Evolutionary conservation across 75 land plant species (phyloP).

Genomic region (Larix kaempferi): DNA sequence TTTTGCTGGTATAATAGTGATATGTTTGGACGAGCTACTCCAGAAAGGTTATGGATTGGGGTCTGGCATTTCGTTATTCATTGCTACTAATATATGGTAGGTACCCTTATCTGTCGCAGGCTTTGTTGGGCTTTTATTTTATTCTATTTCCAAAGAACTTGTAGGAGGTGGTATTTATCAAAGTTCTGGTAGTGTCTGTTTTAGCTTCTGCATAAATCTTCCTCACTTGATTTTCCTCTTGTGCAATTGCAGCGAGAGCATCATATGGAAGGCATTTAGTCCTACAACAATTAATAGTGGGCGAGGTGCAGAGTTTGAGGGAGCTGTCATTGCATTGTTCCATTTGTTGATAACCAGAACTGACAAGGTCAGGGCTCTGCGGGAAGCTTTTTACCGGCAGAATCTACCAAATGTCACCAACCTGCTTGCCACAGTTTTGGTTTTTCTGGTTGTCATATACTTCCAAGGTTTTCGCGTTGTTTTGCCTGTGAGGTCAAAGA

Average conservation of each 20-base stretch:
- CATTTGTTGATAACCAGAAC: slow-evolving; percentile 64
- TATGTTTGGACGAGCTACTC: slow-evolving; percentile 78
- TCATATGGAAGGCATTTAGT: slow-evolving; percentile 76
- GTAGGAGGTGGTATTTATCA: slow-evolving; percentile 16
- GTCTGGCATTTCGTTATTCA: slow-evolving; percentile 86
- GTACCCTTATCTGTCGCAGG: not conserved
- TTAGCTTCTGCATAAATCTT: not conserved
- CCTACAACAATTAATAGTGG: slow-evolving; percentile 76
- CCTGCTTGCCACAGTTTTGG: slow-evolving; percentile 64
- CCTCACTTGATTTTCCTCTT: not conserved
- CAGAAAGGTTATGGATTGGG: slow-evolving; percentile 95
- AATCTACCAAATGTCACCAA: slow-evolving; percentile 75
- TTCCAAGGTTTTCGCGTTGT: slow-evolving; percentile 84
- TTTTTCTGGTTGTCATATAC: slow-evolving; percentile 73
- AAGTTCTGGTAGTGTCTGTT: too few relatives aligned
- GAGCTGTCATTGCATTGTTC: slow-evolving; percentile 67
- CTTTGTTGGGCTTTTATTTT: not conserved
- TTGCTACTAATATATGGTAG: slow-evolving; percentile 90
- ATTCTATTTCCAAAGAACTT: slow-evolving; percentile 66
- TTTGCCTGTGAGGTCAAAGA: slow-evolving; percentile 70
- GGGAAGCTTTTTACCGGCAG: slow-evolving; percentile 72
- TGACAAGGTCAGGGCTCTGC: slow-evolving; percentile 62
- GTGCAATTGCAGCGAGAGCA: slow-evolving; percentile 52
- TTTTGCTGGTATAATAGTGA: slow-evolving; percentile 84
- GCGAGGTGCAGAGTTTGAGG: slow-evolving; percentile 74